Evolutionary conservation across 768 basidiomycete genomes (phyloP), one percentile per base, ranked within the genome.

Genomic region (Leccinum imitatum): DNA sequence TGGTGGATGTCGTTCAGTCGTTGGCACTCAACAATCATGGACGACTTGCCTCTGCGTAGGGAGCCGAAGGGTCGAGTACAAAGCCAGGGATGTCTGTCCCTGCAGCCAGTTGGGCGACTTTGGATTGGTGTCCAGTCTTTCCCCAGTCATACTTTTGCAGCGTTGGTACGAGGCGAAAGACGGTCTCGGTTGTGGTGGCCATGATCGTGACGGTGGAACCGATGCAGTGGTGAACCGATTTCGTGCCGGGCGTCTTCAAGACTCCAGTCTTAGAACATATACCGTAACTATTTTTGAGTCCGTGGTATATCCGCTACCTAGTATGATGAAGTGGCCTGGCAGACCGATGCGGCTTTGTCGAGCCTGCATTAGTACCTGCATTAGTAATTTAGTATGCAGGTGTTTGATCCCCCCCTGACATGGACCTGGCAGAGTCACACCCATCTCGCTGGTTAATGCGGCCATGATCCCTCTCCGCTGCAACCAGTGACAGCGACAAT

Each of bases 121-220:
- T 90, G 62, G 91, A 92, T 17, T 78, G 77, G 13, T 75, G 76
- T 4, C 96, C 96, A 15, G 84, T 76, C 78, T 91, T 95, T 19
- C 96, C 96, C 96, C 96, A 99, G 70, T 95, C 93, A 71, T 98
- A 98, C 61, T 86, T 82, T 71, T 98, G 95, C 1, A 86, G 84
- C 7, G 93, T 95, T 3, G 93, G 91, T 5, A 80, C 67, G 67
- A 98, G 82, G 73, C 88, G 90, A 78, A 97, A 94, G 15, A 93
- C 86, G 1, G 76, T 63, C 35, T 69, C 69, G 11, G 57, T 59
- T 23, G 64, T 54, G 54, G 60, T 63, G 46, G 52, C 64, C 75
- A 76, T 75, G 21, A 73, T 75, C 21, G 65, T 60, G 30, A 25
- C 4, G 19, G 50, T 54, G 39, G 33, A 44, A 51, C 23, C 3